These are phyloP conservation scores for Orbilia quercus DNA, from an alignment of 2,329 filamentous ascomycete species.

Conservation along the genomic window DNA sequence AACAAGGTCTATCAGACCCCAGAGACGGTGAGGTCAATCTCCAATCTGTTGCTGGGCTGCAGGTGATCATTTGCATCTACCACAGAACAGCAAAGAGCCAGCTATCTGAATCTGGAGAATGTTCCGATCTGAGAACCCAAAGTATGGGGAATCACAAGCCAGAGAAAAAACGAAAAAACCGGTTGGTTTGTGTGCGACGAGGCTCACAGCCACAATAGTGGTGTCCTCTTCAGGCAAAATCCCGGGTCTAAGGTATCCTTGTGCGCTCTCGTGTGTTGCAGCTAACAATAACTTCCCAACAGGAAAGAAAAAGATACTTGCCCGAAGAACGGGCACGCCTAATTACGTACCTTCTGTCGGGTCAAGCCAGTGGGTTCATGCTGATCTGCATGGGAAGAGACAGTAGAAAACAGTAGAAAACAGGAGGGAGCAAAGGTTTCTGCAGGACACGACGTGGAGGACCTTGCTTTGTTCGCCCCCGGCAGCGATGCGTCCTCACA, in stretches of 20 bases:
- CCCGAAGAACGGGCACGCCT: conserved; percentile 55
- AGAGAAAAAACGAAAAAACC: conserved; percentile 25
- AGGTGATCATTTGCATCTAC: conserved; percentile 32
- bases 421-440: conserved; percentile 22
- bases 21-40: conserved; percentile 21
- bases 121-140: conserved; percentile 23
- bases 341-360: conserved; percentile 52
- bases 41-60: conserved; percentile 45
- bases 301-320: conserved; percentile 42
- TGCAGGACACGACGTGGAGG: conserved; percentile 52
- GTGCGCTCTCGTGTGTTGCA: conserved; percentile 46
- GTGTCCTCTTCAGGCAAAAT: conserved; percentile 54
- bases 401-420: conserved; percentile 11
- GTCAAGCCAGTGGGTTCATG: conserved; percentile 27
- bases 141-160: conserved; percentile 40
- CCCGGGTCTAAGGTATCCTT: conserved; percentile 48
- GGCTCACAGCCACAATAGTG: conserved; percentile 51
- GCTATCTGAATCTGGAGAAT: conserved; percentile 41
- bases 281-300: conserved; percentile 53
- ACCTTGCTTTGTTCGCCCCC: conserved; percentile 34
- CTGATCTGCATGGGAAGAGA: conserved; percentile 36
- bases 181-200: conserved; percentile 26
- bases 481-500: conserved; percentile 19
- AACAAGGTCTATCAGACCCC: conserved; percentile 46
- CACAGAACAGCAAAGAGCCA: conserved; percentile 9